These are phyloP conservation scores for Geotrichum reessii DNA, from an alignment of 1,139 yeast species.

Conservation along the genomic window DNA sequence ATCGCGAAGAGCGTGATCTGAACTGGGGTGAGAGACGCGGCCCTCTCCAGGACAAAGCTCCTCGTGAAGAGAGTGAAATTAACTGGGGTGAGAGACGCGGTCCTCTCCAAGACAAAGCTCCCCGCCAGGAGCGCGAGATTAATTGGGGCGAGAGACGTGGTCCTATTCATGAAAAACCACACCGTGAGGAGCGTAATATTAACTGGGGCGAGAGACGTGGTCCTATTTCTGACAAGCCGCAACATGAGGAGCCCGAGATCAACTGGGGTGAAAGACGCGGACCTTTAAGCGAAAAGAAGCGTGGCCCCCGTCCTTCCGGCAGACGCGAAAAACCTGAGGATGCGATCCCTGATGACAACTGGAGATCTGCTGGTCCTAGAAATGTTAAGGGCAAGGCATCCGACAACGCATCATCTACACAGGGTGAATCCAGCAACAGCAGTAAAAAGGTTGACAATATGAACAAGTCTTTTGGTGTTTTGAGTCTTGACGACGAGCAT, in stretches of 20 bases:
- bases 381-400: constrained; percentile 2
- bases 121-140: constrained; percentile 34
- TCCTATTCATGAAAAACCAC: constrained; percentile 25
- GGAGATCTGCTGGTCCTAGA: constrained; percentile 10
- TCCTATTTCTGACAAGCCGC: background rate
- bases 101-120: constrained; percentile 37
- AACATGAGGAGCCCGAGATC: constrained; percentile 32
- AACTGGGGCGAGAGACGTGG: constrained; percentile 11
- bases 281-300: constrained; percentile 25
- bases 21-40: constrained; percentile 32
- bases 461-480: background rate
- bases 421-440: background rate
- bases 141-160: constrained; percentile 31
- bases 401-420: background rate
- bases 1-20: constrained; percentile 25
- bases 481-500: constrained; percentile 4
- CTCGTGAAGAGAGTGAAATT: constrained; percentile 34
- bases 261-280: constrained; percentile 45
- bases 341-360: background rate
- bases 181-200: background rate
- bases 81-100: constrained; percentile 24
- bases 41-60: constrained; percentile 33
- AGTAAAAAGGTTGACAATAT: constrained; percentile 2
- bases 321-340: background rate
- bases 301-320: background rate